Evolutionary conservation across 2,329 filamentous ascomycete genomes (phyloP), one percentile per base, ranked within the genome.

Genomic region (Rugonectria rugulosa): DNA sequence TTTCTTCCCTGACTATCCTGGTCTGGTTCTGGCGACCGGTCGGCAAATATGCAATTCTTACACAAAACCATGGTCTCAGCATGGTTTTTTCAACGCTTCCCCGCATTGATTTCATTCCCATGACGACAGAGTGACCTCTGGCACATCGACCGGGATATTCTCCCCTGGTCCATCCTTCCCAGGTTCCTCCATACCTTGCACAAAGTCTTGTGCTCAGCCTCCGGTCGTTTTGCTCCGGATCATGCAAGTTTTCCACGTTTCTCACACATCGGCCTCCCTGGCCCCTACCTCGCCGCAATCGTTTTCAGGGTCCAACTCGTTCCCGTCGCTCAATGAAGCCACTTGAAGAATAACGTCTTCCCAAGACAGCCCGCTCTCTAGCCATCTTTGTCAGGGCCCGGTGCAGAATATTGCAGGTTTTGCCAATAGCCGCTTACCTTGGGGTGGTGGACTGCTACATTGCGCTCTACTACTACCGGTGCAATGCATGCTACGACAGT

Each of bases 181-280:
- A 37, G 17, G 19, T 29, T 7, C 26, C 7, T 29, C 26, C 9
- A 8, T 38, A 20, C 20, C 36, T 38, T 20, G 36, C 36, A 23
- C 19, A 38, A 23, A n/a, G n/a, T 44, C 37, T 41, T 29, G 44
- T 38, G 27, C 26, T 51, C 15, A 37, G 19, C 55, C 31, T 56
- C 51, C 63, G 65, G 64, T 53, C 53, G 14, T 40, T 67, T 67
- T 67, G 61, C 64, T 67, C 64, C 64, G 64, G 58, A 24, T n/a
- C 37, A 27, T 51, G 27, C 62, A 23, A 50, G 29, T 42, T 34
- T 36, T 45, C 44, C 24, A 21, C n/a, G 19, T 36, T 36, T 9
- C 24, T 17, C 27, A 7, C 20, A 37, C 20, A 26, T 32, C 32
- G n/a, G 6, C 15, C 24, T 11, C 41, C 19, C 12, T 29, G 26